phyloP scores from a whole-genome alignment of 169 alveolate species.

The Cryptosporidium bovis region DNA sequence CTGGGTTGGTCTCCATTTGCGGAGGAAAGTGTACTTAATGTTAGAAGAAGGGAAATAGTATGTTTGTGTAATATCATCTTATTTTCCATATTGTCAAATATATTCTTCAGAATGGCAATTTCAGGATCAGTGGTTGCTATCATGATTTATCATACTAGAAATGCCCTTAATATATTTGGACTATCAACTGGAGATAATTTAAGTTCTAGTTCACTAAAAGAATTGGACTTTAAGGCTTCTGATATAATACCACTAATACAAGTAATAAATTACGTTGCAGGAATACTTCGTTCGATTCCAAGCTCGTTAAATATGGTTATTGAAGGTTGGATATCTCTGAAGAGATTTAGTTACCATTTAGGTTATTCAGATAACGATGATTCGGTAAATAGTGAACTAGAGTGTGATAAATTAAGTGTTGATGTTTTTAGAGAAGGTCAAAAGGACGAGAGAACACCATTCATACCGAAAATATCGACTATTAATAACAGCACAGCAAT shows the following conservation, averaged over 20 bases:
- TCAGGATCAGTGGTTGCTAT: constrained; percentile 74
- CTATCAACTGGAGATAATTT: neutral
- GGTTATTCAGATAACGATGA: constrained; percentile 17
- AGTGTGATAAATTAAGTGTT: neutral
- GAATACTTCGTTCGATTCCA: constrained; percentile 61
- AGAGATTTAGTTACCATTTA: constrained; percentile 52
- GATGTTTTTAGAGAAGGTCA: neutral
- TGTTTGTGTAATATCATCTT: constrained; percentile 36
- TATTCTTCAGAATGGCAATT: constrained; percentile 58
- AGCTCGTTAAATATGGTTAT: constrained; percentile 56
- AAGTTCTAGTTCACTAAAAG: neutral
- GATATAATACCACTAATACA: constrained; percentile 53
- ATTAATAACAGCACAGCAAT: neutral
- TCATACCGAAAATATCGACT: constrained; percentile 25
- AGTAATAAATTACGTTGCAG: constrained; percentile 54
- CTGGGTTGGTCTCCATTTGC: constrained; percentile 67
- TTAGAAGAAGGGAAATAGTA: constrained; percentile 16
- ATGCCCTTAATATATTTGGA: neutral
- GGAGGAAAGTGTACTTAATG: constrained; percentile 42
- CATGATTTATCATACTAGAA: constrained; percentile 30
- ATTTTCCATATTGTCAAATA: constrained; percentile 23
- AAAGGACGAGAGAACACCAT: constrained; percentile 18
- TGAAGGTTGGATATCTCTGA: constrained; percentile 72
- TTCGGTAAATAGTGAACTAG: neutral
- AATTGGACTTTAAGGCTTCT: constrained; percentile 46